Evolutionary conservation across 768 basidiomycete species (phyloP), one percentile per base, ranked within the genome.

Genomic region (Mycena metata): DNA sequence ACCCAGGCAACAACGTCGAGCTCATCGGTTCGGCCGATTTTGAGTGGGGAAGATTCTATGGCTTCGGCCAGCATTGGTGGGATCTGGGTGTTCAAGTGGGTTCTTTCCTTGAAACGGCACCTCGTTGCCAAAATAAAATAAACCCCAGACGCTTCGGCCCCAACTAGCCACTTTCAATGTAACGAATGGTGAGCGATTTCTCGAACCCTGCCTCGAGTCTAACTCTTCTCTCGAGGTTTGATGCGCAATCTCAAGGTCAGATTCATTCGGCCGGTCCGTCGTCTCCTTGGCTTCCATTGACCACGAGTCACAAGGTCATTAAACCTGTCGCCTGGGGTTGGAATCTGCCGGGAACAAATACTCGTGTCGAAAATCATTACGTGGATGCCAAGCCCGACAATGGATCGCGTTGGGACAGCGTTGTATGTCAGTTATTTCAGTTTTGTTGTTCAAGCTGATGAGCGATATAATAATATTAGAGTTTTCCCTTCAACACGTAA

Each of bases 21-120:
- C 79, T 83, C 60, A 78, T 82, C 30, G 85, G 84, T 13, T 81
- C 81, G 4, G 75, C 78, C 47, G 78, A 83, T 54, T 76, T 77
- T 35, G 73, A 82, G 36, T 82, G 80, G 72, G 84, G 84, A 1
- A 75, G 79, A 61, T 83, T 85, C 75, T 76, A 85, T 52, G 82
- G 84, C 33, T 83, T 82, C 64, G 84, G 85, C n/a, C 81, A 85
- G 67, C 82, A 84, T 66, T 86, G 84, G 84, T 85, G 85, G 84
- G 79, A 85, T 62, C 76, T 81, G 57, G 83, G 82, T 23, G 83
- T 82, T 62, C 74, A 78, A 42, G 83, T 84, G 59, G 60, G 81
- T 72, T 15, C 12, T 26, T 2, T 5, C 39, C 6, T 2, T 17
- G 35, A 8, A 24, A 7, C 15, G 2, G 17, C 2, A 36, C 23